A percentile compares a stretch with the other conserved stretches of the same genome.
Evolutionary conservation across 1,139 yeast species (phyloP).

Genomic region (Yamadazyma diospyri): DNA sequence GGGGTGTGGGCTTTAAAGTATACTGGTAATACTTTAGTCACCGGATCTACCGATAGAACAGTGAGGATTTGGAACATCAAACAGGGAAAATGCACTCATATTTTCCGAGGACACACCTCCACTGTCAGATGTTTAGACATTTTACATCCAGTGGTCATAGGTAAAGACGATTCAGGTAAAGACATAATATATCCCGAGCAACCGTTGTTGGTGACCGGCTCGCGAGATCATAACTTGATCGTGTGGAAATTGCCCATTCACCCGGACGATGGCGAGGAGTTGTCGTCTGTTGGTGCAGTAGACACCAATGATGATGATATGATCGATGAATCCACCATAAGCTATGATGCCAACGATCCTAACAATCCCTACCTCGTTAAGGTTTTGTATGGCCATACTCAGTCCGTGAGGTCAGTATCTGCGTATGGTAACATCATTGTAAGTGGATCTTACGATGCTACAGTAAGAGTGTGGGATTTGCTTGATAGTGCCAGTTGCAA

Average conservation of each 20-base stretch:
- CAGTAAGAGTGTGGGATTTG: conserved; percentile 91
- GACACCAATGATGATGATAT: conserved; percentile 15
- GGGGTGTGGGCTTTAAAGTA: conserved; percentile 99
- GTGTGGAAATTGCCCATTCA: conserved; percentile 83
- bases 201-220: conserved; percentile 80
- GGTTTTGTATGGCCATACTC: conserved; percentile 80
- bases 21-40: conserved; percentile 75
- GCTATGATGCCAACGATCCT: conserved; percentile 33
- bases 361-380: conserved; percentile 72
- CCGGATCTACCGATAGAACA: conserved; percentile 90
- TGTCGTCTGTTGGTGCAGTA: conserved; percentile 6
- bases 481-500: conserved; percentile 66
- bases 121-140: conserved; percentile 90
- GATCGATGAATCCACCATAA: conserved; percentile 16
- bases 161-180: conserved; percentile 58
- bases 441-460: conserved; percentile 88
- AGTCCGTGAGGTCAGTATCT: conserved; percentile 82
- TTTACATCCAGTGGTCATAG: conserved; percentile 60
- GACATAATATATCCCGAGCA: conserved; percentile 59
- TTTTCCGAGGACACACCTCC: conserved; percentile 87
- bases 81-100: conserved; percentile 75
- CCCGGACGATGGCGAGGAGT: conserved; percentile 26
- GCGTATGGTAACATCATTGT: conserved; percentile 83
- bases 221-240: conserved; percentile 84
- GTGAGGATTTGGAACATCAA: conserved; percentile 84